Evolutionary conservation across 2,329 filamentous ascomycete species (phyloP).

Genomic region (Pseudogymnoascus destructans): DNA sequence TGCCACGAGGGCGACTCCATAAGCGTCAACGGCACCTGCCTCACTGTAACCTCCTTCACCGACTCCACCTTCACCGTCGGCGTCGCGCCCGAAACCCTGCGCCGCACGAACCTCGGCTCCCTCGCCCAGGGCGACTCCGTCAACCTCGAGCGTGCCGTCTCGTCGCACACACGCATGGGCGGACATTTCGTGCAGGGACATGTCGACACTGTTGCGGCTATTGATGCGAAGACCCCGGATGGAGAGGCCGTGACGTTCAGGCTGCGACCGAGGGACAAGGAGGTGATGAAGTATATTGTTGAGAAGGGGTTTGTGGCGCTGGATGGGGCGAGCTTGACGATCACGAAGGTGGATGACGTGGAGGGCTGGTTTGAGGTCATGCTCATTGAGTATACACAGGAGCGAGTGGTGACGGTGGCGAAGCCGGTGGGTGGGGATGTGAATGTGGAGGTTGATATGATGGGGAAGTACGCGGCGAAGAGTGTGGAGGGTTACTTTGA

Average conservation of each 20-base stretch:
- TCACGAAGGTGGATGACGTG: conserved; percentile 71
- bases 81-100: conserved; percentile 87
- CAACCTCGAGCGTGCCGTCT: conserved; percentile 89
- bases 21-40: conserved; percentile 85
- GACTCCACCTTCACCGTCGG: conserved; percentile 68
- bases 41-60: conserved; percentile 72
- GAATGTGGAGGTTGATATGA: conserved; percentile 30
- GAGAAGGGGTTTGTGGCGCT: conserved; percentile 94
- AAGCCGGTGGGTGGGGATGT: conserved; percentile 27
- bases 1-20: conserved; percentile 76
- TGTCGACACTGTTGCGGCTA: conserved; percentile 76
- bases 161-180: conserved; percentile 86
- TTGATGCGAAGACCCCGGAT: conserved; percentile 61
- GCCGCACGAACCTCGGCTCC: conserved; percentile 82
- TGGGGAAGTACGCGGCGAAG: conserved; percentile 80
- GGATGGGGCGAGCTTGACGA: conserved; percentile 86
- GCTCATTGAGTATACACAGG: conserved; percentile 94
- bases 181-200: conserved; percentile 98
- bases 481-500: conserved; percentile 71
- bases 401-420: conserved; percentile 52
- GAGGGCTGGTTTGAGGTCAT: conserved; percentile 89
- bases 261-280: conserved; percentile 55
- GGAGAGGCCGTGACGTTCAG: conserved; percentile 85
- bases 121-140: conserved; percentile 55
- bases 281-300: conserved; percentile 74